These are phyloP conservation scores for Glycine tomentella DNA, from an alignment of 306 rosid species.

Conservation along the genomic window DNA sequence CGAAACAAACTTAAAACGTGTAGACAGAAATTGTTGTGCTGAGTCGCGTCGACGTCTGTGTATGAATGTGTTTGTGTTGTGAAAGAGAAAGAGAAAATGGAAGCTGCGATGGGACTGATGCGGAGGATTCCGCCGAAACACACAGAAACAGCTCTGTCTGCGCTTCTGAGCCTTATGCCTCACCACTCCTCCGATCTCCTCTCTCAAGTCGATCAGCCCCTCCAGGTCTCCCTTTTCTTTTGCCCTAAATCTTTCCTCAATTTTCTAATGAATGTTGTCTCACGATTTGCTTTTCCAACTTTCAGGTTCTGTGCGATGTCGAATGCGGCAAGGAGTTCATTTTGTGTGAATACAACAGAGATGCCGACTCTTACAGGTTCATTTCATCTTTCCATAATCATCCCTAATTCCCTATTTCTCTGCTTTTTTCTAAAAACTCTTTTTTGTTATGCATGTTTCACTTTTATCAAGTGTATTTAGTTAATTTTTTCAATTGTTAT, in stretches of 20 bases:
- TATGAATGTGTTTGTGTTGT: not conserved
- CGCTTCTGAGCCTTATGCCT: conserved; percentile 90
- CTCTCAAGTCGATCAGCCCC: conserved; percentile 98
- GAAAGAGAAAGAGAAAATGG: conserved; percentile 57
- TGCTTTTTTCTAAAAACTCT: not conserved
- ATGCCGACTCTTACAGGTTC: conserved; percentile 95
- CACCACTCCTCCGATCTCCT: conserved; percentile 95
- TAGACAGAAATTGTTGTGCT: conserved; percentile 17
- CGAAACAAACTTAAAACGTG: conserved; percentile 29
- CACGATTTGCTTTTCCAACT: too few relatives aligned
- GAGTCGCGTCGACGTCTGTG: not conserved
- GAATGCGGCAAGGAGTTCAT: conserved; percentile 86
- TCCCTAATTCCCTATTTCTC: conserved; percentile 10
- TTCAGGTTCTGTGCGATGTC: conserved; percentile 73
- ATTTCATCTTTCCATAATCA: not conserved
- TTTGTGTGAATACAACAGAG: conserved; percentile 95
- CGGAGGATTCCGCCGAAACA: conserved; percentile 89
- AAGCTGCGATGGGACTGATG: conserved; percentile 98
- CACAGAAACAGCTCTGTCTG: conserved; percentile 90
- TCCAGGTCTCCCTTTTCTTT: conserved; percentile 59
- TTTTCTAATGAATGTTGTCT: too few relatives aligned
- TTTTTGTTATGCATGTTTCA: conserved; percentile 9
- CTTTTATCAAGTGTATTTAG: too few relatives aligned
- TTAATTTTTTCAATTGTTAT: too few relatives aligned
- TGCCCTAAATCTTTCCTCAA: too few relatives aligned